Percentiles rank a stretch among this genome's conserved stretches.
Evolutionary conservation across 768 basidiomycete species (phyloP).

Genomic region (Phallus indusiatus): DNA sequence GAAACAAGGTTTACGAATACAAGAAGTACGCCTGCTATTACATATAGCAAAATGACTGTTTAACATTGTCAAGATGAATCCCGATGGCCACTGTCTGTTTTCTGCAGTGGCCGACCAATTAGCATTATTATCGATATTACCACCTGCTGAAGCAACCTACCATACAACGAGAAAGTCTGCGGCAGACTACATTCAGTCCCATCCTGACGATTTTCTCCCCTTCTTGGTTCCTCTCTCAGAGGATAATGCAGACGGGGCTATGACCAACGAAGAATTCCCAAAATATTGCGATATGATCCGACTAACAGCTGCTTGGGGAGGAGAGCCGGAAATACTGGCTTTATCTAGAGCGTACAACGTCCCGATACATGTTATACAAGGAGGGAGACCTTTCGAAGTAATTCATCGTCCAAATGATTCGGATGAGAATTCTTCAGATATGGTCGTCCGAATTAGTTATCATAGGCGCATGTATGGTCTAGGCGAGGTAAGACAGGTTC

Average conservation of each 20-base stretch:
- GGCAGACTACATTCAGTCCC: slow-evolving; percentile 68
- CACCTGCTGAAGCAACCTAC: slow-evolving; percentile 50
- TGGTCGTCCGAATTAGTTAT: slow-evolving; percentile 71
- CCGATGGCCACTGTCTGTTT: slow-evolving; percentile 95
- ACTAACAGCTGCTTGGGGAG: slow-evolving; percentile 90
- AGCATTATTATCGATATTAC: slow-evolving; percentile 55
- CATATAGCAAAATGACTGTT: background rate
- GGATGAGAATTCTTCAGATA: slow-evolving; percentile 22
- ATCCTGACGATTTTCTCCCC: slow-evolving; percentile 86
- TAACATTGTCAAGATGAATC: slow-evolving; percentile 56
- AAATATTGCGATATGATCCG: slow-evolving; percentile 72
- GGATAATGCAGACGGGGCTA: slow-evolving; percentile 60
- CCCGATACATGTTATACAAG: slow-evolving; percentile 88
- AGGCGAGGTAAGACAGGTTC: slow-evolving; percentile 63
- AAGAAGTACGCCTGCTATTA: slow-evolving; percentile 38
- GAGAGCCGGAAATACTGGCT: slow-evolving; percentile 94
- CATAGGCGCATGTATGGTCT: slow-evolving; percentile 91
- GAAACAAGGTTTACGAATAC: slow-evolving; percentile 51
- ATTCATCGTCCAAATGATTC: slow-evolving; percentile 53
- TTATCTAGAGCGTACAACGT: slow-evolving; percentile 70
- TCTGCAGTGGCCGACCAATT: slow-evolving; percentile 93
- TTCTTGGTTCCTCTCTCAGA: slow-evolving; percentile 64
- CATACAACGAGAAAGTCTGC: slow-evolving; percentile 55
- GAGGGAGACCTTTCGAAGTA: slow-evolving; percentile 72
- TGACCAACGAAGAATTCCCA: slow-evolving; percentile 55